These are phyloP conservation scores for Chaetomidium leptoderma DNA, from an alignment of 495 filamentous ascomycete genomes.

Conservation along the genomic window DNA sequence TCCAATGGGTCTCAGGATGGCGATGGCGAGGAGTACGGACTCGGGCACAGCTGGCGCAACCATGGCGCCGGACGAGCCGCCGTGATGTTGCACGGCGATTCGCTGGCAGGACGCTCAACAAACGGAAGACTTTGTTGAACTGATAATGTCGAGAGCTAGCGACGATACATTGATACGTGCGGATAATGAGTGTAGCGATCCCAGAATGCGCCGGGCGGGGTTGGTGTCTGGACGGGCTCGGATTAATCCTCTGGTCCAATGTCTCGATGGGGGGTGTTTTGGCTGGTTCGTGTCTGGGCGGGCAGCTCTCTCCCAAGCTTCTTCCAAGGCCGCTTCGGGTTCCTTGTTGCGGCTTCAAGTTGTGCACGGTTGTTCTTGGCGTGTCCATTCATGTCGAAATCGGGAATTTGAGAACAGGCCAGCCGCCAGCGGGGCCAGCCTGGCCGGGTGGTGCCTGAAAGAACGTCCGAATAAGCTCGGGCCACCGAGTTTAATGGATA, in stretches of 20 bases:
- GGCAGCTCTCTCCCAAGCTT: background rate
- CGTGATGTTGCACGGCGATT: constrained; percentile 1
- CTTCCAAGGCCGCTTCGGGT: background rate
- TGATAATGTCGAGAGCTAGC: background rate
- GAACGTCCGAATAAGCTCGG: background rate
- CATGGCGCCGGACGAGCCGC: constrained; percentile 51
- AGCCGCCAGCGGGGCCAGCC: background rate
- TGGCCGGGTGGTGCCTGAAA: too few species aligned
- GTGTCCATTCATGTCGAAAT: background rate
- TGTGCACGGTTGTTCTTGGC: background rate
- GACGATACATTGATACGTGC: background rate
- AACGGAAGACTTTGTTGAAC: background rate
- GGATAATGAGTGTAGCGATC: background rate
- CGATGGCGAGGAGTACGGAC: constrained; percentile 50
- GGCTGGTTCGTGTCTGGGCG: background rate
- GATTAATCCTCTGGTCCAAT: background rate
- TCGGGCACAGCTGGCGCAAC: constrained; percentile 85
- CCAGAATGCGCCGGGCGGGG: background rate
- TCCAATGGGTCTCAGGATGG: background rate
- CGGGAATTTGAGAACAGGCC: background rate
- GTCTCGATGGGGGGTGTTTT: too few species aligned
- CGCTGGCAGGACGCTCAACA: background rate
- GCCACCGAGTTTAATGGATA: background rate
- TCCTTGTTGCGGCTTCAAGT: background rate
- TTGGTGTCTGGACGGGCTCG: background rate